Conservation (phyloP, 2,329 filamentous ascomycete genomes). For the Cercospora zeina region DNA sequence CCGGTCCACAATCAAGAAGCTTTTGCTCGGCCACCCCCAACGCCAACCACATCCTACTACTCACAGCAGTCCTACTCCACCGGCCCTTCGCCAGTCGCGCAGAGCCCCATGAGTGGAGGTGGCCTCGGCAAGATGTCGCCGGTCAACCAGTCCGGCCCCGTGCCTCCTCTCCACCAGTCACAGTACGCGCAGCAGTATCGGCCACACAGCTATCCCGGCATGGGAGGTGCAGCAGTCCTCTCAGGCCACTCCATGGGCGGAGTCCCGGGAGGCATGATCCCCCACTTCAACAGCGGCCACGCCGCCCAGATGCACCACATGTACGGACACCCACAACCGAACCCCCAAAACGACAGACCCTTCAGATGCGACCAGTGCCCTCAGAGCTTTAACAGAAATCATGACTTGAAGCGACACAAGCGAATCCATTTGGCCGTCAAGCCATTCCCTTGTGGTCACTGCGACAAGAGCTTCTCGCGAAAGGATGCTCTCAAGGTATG, state of each 20-base stretch:
- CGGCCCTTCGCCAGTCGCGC: slow-evolving; percentile 52
- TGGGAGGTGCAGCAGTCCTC: slow-evolving; percentile 69
- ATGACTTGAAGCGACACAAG: slow-evolving; percentile 94
- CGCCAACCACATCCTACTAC: slow-evolving; percentile 64
- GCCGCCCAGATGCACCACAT: slow-evolving; percentile 68
- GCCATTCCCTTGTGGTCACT: slow-evolving; percentile 86
- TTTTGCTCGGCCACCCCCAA: slow-evolving; percentile 59
- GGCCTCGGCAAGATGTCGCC: slow-evolving; percentile 56
- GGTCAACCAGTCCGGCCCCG: slow-evolving; percentile 45
- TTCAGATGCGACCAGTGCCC: slow-evolving; percentile 93
- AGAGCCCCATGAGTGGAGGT: slow-evolving; percentile 51
- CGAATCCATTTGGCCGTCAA: slow-evolving; percentile 93
- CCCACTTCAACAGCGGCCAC: slow-evolving; percentile 61
- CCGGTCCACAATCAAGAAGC: slow-evolving; percentile 61
- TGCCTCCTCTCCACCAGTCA: slow-evolving; percentile 50
- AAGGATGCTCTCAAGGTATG: slow-evolving; percentile 96
- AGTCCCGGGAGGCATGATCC: slow-evolving; percentile 58
- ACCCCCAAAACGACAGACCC: slow-evolving; percentile 71
- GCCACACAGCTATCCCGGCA: slow-evolving; percentile 59
- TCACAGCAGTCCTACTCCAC: slow-evolving; percentile 56
- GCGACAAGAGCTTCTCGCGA: slow-evolving; percentile 93
- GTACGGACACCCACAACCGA: slow-evolving; percentile 54
- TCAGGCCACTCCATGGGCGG: slow-evolving; percentile 64
- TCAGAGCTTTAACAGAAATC: slow-evolving; percentile 93
- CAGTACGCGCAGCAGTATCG: slow-evolving; percentile 50